A percentile compares a stretch with the other conserved stretches of the same genome.
Conservation (phyloP, 2,329 filamentous ascomycete species). For the Claviceps africana region DNA sequence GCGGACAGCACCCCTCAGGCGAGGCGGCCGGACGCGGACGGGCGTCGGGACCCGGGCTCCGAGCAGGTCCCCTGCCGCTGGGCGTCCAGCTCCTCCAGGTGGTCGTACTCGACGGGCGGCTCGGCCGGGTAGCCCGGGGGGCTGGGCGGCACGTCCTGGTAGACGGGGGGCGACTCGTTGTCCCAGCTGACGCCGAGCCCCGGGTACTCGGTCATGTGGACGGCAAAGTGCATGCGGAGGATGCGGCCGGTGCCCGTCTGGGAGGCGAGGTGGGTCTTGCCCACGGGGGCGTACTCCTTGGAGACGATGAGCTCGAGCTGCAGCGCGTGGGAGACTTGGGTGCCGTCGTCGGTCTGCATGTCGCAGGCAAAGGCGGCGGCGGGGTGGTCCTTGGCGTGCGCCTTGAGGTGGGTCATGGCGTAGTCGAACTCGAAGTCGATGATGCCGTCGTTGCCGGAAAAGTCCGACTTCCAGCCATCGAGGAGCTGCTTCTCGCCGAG, state of each 20-base stretch:
- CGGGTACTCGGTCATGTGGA: slow-evolving; percentile 66
- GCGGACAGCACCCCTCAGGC: too few relatives aligned
- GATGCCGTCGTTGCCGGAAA: slow-evolving; percentile 36
- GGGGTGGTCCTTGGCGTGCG: slow-evolving; percentile 31
- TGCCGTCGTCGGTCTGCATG: slow-evolving; percentile 57
- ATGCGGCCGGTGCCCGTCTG: slow-evolving; percentile 86
- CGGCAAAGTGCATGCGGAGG: slow-evolving; percentile 78
- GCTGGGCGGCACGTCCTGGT: slow-evolving; percentile 80
- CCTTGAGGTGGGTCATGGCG: slow-evolving; percentile 35
- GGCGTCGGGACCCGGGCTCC: slow-evolving; percentile 3
- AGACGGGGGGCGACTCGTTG: slow-evolving; percentile 85
- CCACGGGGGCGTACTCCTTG: slow-evolving; percentile 70
- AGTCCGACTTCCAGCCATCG: slow-evolving; percentile 75
- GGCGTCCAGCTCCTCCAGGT: slow-evolving; percentile 21
- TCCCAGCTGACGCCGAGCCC: slow-evolving; percentile 94
- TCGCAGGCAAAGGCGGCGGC: slow-evolving; percentile 65
- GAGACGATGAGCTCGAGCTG: slow-evolving; percentile 89
- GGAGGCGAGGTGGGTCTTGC: slow-evolving; percentile 53
- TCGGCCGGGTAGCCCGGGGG: slow-evolving; percentile 53
- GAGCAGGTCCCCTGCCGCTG: slow-evolving; percentile 4
- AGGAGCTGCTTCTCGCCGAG: slow-evolving; percentile 74
- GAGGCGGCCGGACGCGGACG: slow-evolving; percentile 4
- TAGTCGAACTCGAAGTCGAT: slow-evolving; percentile 41
- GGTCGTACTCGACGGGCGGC: slow-evolving; percentile 25
- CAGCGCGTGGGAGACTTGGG: slow-evolving; percentile 70